Conservation (phyloP, 441 rosid genomes). For the Gossypium schwendimanii region DNA sequence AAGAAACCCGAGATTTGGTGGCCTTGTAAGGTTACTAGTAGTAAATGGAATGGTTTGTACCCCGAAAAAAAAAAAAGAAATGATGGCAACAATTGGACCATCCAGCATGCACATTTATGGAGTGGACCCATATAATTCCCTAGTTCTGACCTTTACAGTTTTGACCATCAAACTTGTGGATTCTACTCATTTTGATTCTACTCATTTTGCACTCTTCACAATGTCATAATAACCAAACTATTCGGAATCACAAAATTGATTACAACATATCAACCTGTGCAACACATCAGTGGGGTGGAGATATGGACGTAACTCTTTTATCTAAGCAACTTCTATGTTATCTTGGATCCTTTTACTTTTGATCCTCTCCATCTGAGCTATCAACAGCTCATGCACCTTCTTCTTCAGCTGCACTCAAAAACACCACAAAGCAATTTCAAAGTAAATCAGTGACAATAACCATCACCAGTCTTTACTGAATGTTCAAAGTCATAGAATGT, state of each 20-base stretch:
- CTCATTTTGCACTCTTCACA: background rate
- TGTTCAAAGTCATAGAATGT: background rate
- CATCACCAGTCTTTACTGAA: background rate
- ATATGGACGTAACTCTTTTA: background rate
- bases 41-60: too few species aligned
- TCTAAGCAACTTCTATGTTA: conserved; percentile 1
- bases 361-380: conserved; percentile 58
- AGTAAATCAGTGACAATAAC: background rate
- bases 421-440: background rate
- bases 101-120: background rate
- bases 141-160: background rate
- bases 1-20: too few species aligned
- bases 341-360: conserved; percentile 22
- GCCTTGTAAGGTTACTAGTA: too few species aligned
- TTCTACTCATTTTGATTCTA: background rate
- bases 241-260: background rate
- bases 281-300: background rate
- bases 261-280: background rate
- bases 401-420: conserved; percentile 52
- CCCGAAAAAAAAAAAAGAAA: too few species aligned
- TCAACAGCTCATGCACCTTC: conserved; percentile 48
- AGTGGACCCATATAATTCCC: background rate
- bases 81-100: too few species aligned
- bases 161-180: background rate
- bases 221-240: background rate